Percentiles rank a stretch among this genome's conserved stretches.
phyloP scores from a whole-genome alignment of 192 early-diverging fungal genomes.

The Backusella westeae region DNA sequence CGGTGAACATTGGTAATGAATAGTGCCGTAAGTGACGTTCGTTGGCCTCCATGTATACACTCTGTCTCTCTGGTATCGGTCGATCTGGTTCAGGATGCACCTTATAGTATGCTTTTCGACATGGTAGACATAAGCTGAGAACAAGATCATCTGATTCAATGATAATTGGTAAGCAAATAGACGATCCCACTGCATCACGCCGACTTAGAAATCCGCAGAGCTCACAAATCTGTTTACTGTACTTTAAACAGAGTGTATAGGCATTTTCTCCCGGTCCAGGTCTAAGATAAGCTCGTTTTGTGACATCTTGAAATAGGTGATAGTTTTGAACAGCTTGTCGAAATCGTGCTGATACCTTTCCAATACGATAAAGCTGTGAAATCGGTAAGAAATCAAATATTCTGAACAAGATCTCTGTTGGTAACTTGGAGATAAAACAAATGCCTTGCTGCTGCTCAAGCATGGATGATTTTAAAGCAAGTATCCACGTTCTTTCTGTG shows the following conservation, averaged over 20 bases:
- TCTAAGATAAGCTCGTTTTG: neutral
- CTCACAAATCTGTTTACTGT: neutral
- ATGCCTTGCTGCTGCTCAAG: neutral
- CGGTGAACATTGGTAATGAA: neutral
- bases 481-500: neutral
- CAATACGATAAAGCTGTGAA: neutral
- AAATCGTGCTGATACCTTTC: neutral
- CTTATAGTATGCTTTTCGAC: neutral
- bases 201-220: neutral
- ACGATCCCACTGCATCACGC: neutral
- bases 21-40: neutral
- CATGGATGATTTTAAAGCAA: neutral
- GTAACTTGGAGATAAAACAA: neutral
- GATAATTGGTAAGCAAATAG: neutral
- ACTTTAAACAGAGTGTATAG: neutral
- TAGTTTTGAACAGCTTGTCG: neutral
- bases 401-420: neutral
- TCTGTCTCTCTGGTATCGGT: neutral
- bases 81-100: neutral
- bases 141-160: neutral
- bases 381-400: neutral
- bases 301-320: neutral
- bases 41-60: neutral
- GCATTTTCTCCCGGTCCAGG: neutral
- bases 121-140: neutral